Conservation (phyloP, 371 early-diverging fungal genomes). For the Synchytrium microbalum region DNA sequence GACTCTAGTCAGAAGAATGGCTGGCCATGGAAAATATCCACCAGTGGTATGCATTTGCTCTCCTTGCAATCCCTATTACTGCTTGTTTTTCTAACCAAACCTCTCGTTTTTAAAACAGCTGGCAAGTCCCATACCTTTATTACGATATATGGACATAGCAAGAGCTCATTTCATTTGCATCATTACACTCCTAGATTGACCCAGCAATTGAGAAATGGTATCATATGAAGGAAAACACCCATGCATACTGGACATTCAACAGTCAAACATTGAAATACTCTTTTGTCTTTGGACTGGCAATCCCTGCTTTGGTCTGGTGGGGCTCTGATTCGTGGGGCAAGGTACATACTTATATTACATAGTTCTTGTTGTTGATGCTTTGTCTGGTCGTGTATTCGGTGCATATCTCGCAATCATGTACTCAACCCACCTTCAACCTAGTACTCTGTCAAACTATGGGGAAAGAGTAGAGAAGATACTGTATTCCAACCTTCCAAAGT, state of each 20-base stretch:
- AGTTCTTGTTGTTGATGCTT: not conserved
- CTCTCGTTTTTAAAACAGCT: not conserved
- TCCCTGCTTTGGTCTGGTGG: constrained; percentile 27
- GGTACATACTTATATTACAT: not conserved
- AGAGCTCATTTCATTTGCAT: not conserved
- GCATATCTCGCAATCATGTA: too few species aligned
- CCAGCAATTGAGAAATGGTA: constrained; percentile 34
- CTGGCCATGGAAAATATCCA: not conserved
- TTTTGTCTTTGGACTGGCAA: constrained; percentile 15
- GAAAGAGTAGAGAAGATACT: not conserved
- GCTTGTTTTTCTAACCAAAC: too few species aligned
- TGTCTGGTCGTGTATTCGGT: not conserved
- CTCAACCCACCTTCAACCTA: not conserved
- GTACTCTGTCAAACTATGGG: not conserved
- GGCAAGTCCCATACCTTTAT: not conserved
- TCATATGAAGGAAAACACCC: constrained; percentile 38
- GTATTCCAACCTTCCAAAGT: not conserved
- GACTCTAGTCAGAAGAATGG: not conserved
- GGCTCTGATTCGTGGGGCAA: constrained; percentile 8
- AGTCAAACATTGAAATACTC: constrained; percentile 19
- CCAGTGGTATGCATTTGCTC: not conserved
- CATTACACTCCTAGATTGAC: not conserved
- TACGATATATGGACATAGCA: not conserved
- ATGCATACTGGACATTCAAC: constrained; percentile 32
- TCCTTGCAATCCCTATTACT: too few species aligned